Percentiles rank a stretch among this genome's conserved stretches.
Conservation (phyloP, 2,329 filamentous ascomycete genomes). For the Trichoderma harzianum region DNA sequence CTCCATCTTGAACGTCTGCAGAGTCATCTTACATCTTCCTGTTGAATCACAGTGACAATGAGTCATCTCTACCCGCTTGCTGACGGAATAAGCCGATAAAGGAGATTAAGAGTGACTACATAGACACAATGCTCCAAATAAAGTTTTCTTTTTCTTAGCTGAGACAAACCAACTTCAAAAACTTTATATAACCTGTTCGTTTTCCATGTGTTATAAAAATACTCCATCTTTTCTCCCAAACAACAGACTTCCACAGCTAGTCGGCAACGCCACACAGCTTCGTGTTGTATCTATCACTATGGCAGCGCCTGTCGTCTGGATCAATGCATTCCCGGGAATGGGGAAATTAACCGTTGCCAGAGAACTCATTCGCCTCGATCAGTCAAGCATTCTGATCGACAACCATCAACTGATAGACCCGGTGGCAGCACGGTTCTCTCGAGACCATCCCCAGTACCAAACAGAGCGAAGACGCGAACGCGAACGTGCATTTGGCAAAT, state of each 20-base stretch:
- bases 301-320: background rate
- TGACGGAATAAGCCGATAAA: background rate
- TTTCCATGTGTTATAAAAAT: background rate
- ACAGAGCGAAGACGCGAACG: background rate
- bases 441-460: background rate
- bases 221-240: background rate
- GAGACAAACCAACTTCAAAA: background rate
- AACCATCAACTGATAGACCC: slow-evolving; percentile 3
- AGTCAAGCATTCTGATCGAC: background rate
- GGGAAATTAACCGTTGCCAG: background rate
- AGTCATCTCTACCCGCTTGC: background rate
- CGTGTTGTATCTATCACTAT: background rate
- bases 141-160: background rate
- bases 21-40: background rate
- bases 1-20: background rate
- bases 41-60: background rate
- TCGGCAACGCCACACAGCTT: background rate
- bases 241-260: background rate
- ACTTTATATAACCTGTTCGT: background rate
- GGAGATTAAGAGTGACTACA: background rate
- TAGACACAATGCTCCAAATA: background rate
- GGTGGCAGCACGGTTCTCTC: background rate
- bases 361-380: background rate
- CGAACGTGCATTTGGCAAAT: background rate
- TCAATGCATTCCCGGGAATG: background rate